These are phyloP conservation scores for Torulaspora pretoriensis DNA, from an alignment of 1,139 yeast genomes.

Conservation along the genomic window DNA sequence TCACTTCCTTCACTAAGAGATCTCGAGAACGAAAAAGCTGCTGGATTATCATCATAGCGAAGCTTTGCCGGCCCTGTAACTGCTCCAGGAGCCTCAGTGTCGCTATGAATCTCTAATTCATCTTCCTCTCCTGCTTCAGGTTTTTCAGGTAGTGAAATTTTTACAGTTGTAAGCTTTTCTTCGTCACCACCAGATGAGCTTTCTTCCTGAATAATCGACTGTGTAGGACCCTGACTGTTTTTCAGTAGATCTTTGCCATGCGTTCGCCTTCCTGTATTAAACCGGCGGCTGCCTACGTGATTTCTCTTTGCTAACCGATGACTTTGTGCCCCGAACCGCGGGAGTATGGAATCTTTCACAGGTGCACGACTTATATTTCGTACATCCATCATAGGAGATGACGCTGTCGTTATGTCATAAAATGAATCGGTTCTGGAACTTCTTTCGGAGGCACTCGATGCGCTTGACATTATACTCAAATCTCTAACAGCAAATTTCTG, in stretches of 20 bases:
- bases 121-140: conserved; percentile 14
- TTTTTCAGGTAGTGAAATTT: not conserved
- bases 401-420: conserved; percentile 38
- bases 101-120: conserved; percentile 17
- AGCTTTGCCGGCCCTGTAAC: conserved; percentile 8
- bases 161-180: conserved; percentile 11
- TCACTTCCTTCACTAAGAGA: conserved; percentile 26
- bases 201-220: conserved; percentile 34
- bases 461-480: conserved; percentile 38
- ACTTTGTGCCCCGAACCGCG: conserved; percentile 26
- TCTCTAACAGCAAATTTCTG: conserved; percentile 33
- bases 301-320: conserved; percentile 41
- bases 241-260: conserved; percentile 25
- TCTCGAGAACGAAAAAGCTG: conserved; percentile 7
- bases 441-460: conserved; percentile 42
- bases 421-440: conserved; percentile 42
- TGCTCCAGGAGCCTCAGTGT: conserved; percentile 16
- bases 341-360: conserved; percentile 29
- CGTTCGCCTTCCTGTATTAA: conserved; percentile 25
- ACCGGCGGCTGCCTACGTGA: conserved; percentile 40
- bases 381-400: conserved; percentile 26
- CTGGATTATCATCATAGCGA: conserved; percentile 6
- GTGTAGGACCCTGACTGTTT: conserved; percentile 20
- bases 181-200: conserved; percentile 30
- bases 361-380: conserved; percentile 20